phyloP scores from a whole-genome alignment of 441 rosid species.

The Jatropha podagrica region DNA sequence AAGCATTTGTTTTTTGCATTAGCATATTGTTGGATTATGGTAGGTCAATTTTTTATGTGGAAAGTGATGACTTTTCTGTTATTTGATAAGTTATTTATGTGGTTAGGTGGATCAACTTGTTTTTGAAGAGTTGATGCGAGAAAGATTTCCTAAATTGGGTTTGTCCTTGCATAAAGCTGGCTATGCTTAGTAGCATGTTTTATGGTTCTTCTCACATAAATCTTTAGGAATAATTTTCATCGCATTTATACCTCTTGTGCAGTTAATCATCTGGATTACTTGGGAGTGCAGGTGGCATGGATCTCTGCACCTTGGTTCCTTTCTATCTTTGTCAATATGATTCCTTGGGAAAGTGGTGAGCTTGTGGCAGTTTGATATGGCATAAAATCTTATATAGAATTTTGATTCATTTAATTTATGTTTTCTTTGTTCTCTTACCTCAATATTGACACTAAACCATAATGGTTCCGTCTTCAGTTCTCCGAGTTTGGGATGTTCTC shows the following conservation, averaged over 20 bases:
- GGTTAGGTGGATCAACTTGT: constrained; percentile 96
- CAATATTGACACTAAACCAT: constrained; percentile 11
- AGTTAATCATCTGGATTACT: constrained; percentile 98
- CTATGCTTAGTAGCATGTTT: constrained; percentile 13
- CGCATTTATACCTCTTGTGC: constrained; percentile 54
- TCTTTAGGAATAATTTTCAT: constrained; percentile 34
- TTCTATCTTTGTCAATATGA: constrained; percentile 97
- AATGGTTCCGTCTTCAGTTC: constrained; percentile 57
- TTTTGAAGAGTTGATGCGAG: constrained; percentile 93
- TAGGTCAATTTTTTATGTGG: not conserved
- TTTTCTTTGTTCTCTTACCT: constrained; percentile 14
- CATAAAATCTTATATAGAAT: not conserved
- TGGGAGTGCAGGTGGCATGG: constrained; percentile 99
- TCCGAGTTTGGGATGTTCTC: constrained; percentile 98
- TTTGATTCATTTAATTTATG: not conserved
- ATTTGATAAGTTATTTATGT: constrained; percentile 24
- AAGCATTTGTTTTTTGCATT: constrained; percentile 12
- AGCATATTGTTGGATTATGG: constrained; percentile 8
- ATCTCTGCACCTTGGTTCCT: constrained; percentile 99
- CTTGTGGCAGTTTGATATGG: constrained; percentile 35
- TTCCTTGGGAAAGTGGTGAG: constrained; percentile 99
- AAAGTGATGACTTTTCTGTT: not conserved
- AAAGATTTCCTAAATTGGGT: constrained; percentile 98
- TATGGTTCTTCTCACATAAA: constrained; percentile 24
- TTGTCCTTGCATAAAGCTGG: constrained; percentile 31